Percentiles rank a stretch among this genome's conserved stretches.
Evolutionary conservation across 2,329 filamentous ascomycete genomes (phyloP).

Genomic region (Shiraia sp.): DNA sequence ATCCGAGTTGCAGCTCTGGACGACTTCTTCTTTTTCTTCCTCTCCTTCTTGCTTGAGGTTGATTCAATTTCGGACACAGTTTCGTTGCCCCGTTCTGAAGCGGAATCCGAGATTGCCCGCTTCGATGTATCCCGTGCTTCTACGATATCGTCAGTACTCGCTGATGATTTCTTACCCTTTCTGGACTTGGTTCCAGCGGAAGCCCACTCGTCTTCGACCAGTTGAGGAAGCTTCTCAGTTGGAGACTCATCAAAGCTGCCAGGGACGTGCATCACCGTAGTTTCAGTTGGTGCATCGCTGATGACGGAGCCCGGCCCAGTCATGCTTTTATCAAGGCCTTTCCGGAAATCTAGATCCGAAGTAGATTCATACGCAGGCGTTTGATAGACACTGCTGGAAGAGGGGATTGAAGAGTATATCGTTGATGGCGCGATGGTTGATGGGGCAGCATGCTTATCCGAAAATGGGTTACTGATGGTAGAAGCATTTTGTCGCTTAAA

Average conservation of each 20-base stretch:
- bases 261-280: conserved; percentile 64
- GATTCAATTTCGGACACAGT: conserved; percentile 17
- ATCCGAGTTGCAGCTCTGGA: conserved; percentile 36
- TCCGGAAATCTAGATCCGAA: conserved; percentile 45
- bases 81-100: conserved; percentile 12
- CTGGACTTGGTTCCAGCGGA: conserved; percentile 22
- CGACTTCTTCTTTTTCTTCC: conserved; percentile 42
- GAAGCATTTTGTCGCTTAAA: conserved; percentile 21
- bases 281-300: conserved; percentile 50
- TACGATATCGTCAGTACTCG: conserved; percentile 27
- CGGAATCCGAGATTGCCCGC: conserved; percentile 10
- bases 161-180: conserved; percentile 33
- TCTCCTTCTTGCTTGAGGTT: conserved; percentile 47
- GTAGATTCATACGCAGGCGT: conserved; percentile 49
- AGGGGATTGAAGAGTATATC: conserved; percentile 17
- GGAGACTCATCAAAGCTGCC: conserved; percentile 60
- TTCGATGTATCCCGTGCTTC: conserved; percentile 19
- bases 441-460: conserved; percentile 27
- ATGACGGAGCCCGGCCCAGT: conserved; percentile 44
- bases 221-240: conserved; percentile 31
- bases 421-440: conserved; percentile 24
- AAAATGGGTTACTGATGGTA: conserved; percentile 32
- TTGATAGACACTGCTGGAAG: conserved; percentile 35
- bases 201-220: conserved; percentile 17
- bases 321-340: conserved; percentile 5